A percentile compares a stretch with the other conserved stretches of the same genome.
These are phyloP conservation scores for Solanum hybrid DNA, from an alignment of 305 asterid genomes.

Conservation along the genomic window DNA sequence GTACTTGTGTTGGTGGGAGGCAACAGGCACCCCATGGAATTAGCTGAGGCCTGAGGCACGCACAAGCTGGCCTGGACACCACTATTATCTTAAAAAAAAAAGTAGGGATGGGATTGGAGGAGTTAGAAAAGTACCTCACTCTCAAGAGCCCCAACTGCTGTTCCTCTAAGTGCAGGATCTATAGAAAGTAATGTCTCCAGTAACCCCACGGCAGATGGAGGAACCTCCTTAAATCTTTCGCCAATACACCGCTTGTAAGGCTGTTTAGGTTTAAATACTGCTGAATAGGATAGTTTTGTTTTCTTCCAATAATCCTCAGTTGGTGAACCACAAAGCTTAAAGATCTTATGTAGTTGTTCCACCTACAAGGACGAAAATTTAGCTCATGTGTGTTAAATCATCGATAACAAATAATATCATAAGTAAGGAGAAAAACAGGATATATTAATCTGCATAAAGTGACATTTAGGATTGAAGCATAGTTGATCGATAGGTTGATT, in stretches of 20 bases:
- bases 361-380: neutral
- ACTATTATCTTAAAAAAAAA: neutral
- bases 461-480: neutral
- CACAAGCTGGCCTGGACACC: neutral
- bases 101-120: neutral
- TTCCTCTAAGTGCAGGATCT: constrained; percentile 68
- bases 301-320: constrained; percentile 4
- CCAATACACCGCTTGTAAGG: constrained; percentile 53
- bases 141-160: constrained; percentile 65
- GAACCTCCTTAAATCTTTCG: constrained; percentile 67
- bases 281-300: constrained; percentile 6
- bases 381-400: neutral
- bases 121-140: constrained; percentile 42
- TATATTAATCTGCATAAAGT: neutral
- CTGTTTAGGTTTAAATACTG: constrained; percentile 6
- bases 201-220: constrained; percentile 49
- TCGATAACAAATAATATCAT: neutral
- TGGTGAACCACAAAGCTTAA: constrained; percentile 14
- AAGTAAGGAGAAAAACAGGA: neutral
- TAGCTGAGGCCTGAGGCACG: neutral
- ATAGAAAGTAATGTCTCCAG: constrained; percentile 75
- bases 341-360: constrained; percentile 10
- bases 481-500: neutral
- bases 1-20: neutral
- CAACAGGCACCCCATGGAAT: neutral